Percentiles rank a stretch among this genome's conserved stretches.
Evolutionary conservation across 202 grass and related monocot genomes (phyloP).

Genomic region (Eragrostis tef): DNA sequence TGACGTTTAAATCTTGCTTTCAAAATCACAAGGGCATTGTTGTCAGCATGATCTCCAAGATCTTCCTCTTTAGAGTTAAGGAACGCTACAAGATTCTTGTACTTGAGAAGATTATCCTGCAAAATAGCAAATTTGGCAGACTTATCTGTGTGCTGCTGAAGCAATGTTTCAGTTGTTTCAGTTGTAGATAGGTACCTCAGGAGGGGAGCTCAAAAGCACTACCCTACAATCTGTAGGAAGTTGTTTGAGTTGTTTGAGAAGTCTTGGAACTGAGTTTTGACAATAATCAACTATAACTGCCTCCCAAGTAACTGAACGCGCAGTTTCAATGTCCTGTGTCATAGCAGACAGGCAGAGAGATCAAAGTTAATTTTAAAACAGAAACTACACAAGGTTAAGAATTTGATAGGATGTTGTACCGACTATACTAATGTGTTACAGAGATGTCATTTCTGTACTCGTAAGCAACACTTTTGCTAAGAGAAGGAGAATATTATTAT

Average conservation of each 20-base stretch:
- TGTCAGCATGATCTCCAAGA: not conserved
- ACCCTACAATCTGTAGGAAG: conserved; percentile 63
- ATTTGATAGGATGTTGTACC: conserved; percentile 18
- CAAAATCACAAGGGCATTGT: conserved; percentile 50
- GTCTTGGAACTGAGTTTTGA: conserved; percentile 49
- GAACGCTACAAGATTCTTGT: conserved; percentile 63
- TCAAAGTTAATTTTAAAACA: conserved; percentile 26
- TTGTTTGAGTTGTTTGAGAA: conserved; percentile 57
- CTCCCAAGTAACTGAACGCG: conserved; percentile 66
- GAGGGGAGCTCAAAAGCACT: conserved; percentile 63
- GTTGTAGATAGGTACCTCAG: conserved; percentile 54
- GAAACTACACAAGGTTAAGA: conserved; percentile 40
- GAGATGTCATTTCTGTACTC: conserved; percentile 21
- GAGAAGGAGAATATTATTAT: conserved; percentile 28
- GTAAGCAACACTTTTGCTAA: conserved; percentile 29
- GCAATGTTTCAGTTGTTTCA: conserved; percentile 2
- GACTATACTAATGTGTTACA: not conserved
- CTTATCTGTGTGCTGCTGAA: conserved; percentile 38
- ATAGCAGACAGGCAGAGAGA: conserved; percentile 32
- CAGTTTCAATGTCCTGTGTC: conserved; percentile 63
- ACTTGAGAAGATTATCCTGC: conserved; percentile 63
- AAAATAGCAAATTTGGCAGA: conserved; percentile 53
- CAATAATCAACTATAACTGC: conserved; percentile 72
- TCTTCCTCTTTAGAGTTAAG: conserved; percentile 54
- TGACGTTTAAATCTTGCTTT: conserved; percentile 53